Evolutionary conservation across 2,329 filamentous ascomycete genomes (phyloP).

Genomic region (Alternaria alternata): DNA sequence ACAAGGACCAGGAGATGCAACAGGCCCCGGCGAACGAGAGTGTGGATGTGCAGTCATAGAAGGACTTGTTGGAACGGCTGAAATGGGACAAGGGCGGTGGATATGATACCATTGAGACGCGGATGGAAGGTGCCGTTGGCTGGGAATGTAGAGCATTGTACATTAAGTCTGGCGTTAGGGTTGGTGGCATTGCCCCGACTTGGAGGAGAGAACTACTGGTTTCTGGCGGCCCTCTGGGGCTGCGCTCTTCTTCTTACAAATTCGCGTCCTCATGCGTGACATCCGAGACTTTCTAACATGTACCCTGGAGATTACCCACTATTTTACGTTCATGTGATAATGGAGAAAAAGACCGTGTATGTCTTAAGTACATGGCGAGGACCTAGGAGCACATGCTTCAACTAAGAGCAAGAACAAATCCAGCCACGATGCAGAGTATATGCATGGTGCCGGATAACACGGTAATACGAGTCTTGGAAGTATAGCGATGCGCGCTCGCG

Average conservation of each 20-base stretch:
- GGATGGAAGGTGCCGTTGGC: constrained; percentile 6
- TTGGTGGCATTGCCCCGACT: constrained; percentile 11
- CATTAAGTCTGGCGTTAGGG: constrained; percentile 32
- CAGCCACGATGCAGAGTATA: not conserved
- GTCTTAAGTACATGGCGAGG: not conserved
- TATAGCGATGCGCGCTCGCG: constrained; percentile 1
- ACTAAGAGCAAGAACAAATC: not conserved
- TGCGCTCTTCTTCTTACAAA: constrained; percentile 15
- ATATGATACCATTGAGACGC: constrained; percentile 27
- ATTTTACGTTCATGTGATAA: not conserved
- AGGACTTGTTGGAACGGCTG: not conserved
- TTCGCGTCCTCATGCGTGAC: not conserved
- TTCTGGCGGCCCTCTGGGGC: constrained; percentile 10
- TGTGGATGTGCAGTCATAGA: constrained; percentile 33
- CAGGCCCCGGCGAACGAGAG: constrained; percentile 31
- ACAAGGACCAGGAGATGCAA: constrained; percentile 30
- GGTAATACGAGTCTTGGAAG: constrained; percentile 3
- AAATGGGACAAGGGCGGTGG: constrained; percentile 2
- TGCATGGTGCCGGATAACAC: constrained; percentile 7
- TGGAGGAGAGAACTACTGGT: constrained; percentile 11
- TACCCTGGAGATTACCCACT: not conserved
- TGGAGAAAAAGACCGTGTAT: not conserved
- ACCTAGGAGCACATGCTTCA: not conserved
- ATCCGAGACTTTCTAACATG: constrained; percentile 3
- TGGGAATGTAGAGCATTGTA: constrained; percentile 31